A percentile compares a stretch with the other conserved stretches of the same genome.
phyloP scores from a whole-genome alignment of 169 alveolate genomes.

The Eimeria praecox region DNA sequence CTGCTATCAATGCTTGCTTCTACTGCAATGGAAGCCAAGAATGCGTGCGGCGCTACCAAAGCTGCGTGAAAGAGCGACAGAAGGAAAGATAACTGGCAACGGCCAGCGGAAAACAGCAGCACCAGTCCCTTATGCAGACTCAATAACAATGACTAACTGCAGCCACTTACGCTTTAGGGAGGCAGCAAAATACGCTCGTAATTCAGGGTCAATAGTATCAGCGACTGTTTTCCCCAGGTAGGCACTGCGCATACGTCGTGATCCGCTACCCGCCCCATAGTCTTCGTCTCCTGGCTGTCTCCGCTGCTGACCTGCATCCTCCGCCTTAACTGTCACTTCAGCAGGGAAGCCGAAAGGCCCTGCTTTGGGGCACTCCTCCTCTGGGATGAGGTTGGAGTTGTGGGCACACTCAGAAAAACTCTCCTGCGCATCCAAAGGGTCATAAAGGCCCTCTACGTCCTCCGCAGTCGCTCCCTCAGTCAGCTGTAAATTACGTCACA shows the following conservation, averaged over 20 bases:
- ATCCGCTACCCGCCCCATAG: not conserved
- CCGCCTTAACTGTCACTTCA: not conserved
- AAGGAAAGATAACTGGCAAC: not conserved
- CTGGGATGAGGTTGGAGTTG: not conserved
- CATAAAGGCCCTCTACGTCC: not conserved
- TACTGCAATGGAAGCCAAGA: not conserved
- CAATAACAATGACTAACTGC: not conserved
- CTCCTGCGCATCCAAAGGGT: not conserved
- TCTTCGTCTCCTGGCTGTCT: not conserved
- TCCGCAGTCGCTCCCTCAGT: not conserved
- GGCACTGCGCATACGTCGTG: not conserved
- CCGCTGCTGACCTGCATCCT: not conserved
- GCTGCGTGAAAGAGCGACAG: not conserved
- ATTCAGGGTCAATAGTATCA: not conserved
- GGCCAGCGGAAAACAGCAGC: not conserved
- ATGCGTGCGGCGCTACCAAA: not conserved
- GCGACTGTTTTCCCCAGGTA: not conserved
- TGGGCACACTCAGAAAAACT: not conserved
- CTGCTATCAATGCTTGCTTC: not conserved
- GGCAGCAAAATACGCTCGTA: slow-evolving; percentile 8
- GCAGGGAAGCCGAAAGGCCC: not conserved
- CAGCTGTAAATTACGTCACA: slow-evolving; percentile 1
- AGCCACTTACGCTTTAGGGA: slow-evolving; percentile 20
- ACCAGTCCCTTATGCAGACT: not conserved
- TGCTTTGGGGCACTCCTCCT: not conserved